phyloP scores from a whole-genome alignment of 257 asterid species.

The Mentha longifolia region DNA sequence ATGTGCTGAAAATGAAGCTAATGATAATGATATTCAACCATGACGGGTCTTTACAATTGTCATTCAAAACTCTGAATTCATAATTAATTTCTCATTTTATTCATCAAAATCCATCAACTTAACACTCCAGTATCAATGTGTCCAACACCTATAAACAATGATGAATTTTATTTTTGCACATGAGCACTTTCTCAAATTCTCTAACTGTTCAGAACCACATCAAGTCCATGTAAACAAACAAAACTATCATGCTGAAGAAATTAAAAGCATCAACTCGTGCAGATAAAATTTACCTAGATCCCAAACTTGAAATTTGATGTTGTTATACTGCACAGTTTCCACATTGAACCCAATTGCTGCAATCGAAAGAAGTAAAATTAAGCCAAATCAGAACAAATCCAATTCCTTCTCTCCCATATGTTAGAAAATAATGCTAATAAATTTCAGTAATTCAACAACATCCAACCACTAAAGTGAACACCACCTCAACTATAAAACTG shows the following conservation, averaged over 20 bases:
- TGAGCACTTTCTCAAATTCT: conserved; percentile 7
- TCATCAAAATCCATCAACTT: conserved; percentile 9
- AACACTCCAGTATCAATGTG: not conserved
- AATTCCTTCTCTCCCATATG: not conserved
- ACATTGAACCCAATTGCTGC: conserved; percentile 98
- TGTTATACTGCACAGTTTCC: conserved; percentile 90
- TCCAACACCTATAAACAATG: conserved; percentile 1
- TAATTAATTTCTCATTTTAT: not conserved
- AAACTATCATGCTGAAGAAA: not conserved
- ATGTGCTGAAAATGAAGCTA: not conserved
- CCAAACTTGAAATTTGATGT: conserved; percentile 94
- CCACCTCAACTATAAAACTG: conserved; percentile 4
- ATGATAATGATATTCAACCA: not conserved
- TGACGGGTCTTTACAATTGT: not conserved
- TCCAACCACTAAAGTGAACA: not conserved
- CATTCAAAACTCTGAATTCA: not conserved
- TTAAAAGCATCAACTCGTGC: not conserved
- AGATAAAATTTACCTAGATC: conserved; percentile 68
- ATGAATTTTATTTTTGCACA: conserved; percentile 7
- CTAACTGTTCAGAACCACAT: conserved; percentile 4
- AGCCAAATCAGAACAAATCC: not conserved
- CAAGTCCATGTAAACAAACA: conserved; percentile 20
- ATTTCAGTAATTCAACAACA: conserved; percentile 27
- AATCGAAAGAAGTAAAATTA: conserved; percentile 26
- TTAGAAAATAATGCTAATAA: not conserved